Conservation (phyloP, 1,139 yeast species). For the Sugiyamaella castrensis region DNA sequence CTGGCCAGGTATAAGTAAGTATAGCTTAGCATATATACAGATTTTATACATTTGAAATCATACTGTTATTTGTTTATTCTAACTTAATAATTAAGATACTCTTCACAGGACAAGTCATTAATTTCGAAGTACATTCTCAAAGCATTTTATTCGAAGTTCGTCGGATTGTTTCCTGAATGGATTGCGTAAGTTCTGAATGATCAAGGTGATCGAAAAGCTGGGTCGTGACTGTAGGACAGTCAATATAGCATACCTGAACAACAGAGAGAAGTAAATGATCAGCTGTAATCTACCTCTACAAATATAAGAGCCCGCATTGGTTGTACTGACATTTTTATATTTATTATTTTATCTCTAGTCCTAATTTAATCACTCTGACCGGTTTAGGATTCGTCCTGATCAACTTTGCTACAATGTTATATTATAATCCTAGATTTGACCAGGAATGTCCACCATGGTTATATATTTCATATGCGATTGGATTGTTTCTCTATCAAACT, state of each 20-base stretch:
- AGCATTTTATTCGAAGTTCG: conserved; percentile 69
- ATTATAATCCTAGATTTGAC: conserved; percentile 67
- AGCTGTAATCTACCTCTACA: too few species aligned
- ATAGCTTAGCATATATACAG: too few species aligned
- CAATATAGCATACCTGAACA: too few species aligned
- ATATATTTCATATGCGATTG: conserved; percentile 74
- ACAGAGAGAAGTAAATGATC: too few species aligned
- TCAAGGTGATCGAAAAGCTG: too few species aligned
- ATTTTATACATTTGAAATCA: too few species aligned
- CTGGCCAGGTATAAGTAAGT: conserved; percentile 65
- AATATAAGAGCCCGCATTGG: neutral
- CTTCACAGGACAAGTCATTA: conserved; percentile 78
- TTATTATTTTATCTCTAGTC: conserved; percentile 6
- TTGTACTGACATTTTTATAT: neutral
- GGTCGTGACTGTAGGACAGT: too few species aligned
- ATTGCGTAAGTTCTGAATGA: conserved; percentile 51
- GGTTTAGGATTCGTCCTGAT: conserved; percentile 70
- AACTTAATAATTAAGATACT: conserved; percentile 38
- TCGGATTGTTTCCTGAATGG: conserved; percentile 70
- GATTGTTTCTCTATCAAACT: conserved; percentile 87
- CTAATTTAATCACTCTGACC: conserved; percentile 75
- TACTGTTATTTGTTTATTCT: conserved; percentile 3
- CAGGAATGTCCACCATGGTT: conserved; percentile 72
- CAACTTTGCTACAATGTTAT: conserved; percentile 64
- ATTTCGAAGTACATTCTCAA: conserved; percentile 71